Percentiles rank a stretch among this genome's conserved stretches.
Evolutionary conservation across 2,329 filamentous ascomycete genomes (phyloP).

Genomic region (Ceratocystis ficicola): DNA sequence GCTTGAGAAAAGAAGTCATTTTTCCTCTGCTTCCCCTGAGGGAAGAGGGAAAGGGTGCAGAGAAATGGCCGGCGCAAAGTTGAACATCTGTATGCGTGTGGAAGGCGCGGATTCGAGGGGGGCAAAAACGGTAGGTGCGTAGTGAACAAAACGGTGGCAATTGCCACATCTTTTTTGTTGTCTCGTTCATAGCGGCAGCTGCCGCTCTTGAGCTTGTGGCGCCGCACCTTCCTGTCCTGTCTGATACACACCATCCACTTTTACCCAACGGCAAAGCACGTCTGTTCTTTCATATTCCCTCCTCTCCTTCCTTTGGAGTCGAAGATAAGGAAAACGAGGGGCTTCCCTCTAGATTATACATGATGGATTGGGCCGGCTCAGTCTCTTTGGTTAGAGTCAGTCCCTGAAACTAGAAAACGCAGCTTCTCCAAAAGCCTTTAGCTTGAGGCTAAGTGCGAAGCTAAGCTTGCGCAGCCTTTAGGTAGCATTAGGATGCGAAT

Average conservation of each 20-base stretch:
- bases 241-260: neutral
- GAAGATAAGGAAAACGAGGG: neutral
- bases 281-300: neutral
- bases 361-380: no score
- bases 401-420: neutral
- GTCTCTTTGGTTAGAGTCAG: neutral
- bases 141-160: neutral
- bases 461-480: neutral
- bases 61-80: neutral
- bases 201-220: neutral
- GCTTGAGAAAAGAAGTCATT: neutral
- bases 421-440: neutral
- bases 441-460: neutral
- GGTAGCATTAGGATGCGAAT: neutral
- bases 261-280: neutral
- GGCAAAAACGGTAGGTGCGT: neutral
- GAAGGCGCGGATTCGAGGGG: neutral
- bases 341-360: neutral
- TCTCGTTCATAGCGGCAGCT: neutral
- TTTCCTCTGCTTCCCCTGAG: neutral
- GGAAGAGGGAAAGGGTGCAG: no score
- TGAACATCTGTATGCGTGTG: neutral
- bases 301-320: neutral
- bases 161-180: neutral
- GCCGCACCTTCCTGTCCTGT: constrained; percentile 1